Evolutionary conservation across 2,329 filamentous ascomycete species (phyloP), one percentile per base, ranked within the genome.

Genomic region (Alternaria tenuissima): DNA sequence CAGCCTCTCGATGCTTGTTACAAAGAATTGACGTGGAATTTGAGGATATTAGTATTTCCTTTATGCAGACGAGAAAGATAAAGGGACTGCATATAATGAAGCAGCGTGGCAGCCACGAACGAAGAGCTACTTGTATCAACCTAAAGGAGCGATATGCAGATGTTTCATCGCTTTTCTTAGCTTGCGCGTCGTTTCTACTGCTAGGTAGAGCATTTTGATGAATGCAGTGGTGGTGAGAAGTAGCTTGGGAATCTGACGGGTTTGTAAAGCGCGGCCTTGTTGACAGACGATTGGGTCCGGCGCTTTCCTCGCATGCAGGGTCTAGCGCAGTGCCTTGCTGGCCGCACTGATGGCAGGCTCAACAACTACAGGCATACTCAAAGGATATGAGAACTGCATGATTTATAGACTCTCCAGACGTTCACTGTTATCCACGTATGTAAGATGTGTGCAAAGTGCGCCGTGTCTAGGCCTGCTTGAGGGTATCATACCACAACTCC

Each of bases 401-500:
- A 7, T 7, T 18, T 26, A 6, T 24, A 26, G 46, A 8, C 30
- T 49, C 20, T 9, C 34, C 16, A 49, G 24, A 24, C 3, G 8
- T 49, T 14, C 46, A 5, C 16, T 38, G 18, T 26, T 14, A 18
- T 36, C n/a, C 20, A 11, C 20, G 14, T 49, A 9, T 20, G 20
- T 16, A 9, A 49, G 30, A 20, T 26, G 12, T 38, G 20, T 38
- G 46, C 46, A 49, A 32, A 49, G 46, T 3, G 30, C 16, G 46
- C 46, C 46, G 18, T 26, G 18, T 24, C 32, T 12, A 49, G 46
- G 30, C 46, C 14, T 26, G 18, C 32, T 49, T 24, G 32, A 43
- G 61, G 61, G 54, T 61, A 63, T 63, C 61, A 52, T 61, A 58
- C 46, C 54, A 44, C 28, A 48, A 56, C 52, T 51, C 60, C 60